Evolutionary conservation across 1,139 yeast species (phyloP).

Genomic region (Diutina rugosa): DNA sequence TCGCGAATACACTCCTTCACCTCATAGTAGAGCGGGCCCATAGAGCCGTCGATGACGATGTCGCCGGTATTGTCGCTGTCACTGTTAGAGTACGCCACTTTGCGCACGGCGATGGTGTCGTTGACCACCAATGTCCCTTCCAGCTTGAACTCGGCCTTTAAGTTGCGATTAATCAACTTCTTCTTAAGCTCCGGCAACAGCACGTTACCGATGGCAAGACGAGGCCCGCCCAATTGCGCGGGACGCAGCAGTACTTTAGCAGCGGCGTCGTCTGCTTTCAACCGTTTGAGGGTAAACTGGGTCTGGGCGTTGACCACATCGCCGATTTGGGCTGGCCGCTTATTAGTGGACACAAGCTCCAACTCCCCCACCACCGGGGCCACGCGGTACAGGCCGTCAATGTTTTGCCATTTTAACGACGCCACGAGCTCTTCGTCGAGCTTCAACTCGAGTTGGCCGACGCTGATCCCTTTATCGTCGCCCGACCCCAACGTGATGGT

Average conservation of each 20-base stretch:
- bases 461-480: constrained; percentile 6
- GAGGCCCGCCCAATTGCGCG: background rate
- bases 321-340: constrained; percentile 2
- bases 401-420: constrained; percentile 69
- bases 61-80: constrained; percentile 57
- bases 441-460: constrained; percentile 52
- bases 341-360: constrained; percentile 16
- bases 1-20: constrained; percentile 67
- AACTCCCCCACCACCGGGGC: constrained; percentile 75
- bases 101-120: constrained; percentile 61
- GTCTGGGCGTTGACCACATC: constrained; percentile 9
- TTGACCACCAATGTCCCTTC: constrained; percentile 89
- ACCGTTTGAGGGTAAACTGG: constrained; percentile 23
- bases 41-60: constrained; percentile 71
- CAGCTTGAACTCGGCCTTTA: constrained; percentile 79
- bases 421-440: constrained; percentile 57
- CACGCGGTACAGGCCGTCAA: constrained; percentile 67
- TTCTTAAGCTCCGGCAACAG: constrained; percentile 70
- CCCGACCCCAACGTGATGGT: constrained; percentile 43
- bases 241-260: background rate
- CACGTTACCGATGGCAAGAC: constrained; percentile 77
- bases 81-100: constrained; percentile 35
- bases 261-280: constrained; percentile 3
- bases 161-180: constrained; percentile 41
- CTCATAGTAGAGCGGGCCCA: constrained; percentile 64